Conservation (phyloP, 805 yeast species). For the Starmerella stigmatis region DNA sequence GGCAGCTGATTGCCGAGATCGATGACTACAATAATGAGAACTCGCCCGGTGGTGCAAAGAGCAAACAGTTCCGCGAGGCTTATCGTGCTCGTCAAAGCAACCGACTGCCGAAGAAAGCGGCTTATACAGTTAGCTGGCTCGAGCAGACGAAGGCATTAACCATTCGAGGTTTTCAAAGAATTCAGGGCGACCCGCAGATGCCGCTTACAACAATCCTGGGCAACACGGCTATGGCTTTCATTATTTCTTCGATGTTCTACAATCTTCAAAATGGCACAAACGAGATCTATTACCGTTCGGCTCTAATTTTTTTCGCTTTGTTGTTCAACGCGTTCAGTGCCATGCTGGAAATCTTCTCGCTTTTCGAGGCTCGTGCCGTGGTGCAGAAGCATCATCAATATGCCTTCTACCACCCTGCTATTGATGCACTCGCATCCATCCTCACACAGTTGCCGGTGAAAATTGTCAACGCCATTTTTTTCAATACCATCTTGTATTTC, state of each 20-base stretch:
- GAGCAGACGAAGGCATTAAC: slow-evolving; percentile 44
- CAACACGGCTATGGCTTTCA: slow-evolving; percentile 45
- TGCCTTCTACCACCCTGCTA: slow-evolving; percentile 62
- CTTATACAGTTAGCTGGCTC: slow-evolving; percentile 36
- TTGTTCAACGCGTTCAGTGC: slow-evolving; percentile 54
- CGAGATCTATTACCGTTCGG: slow-evolving; percentile 58
- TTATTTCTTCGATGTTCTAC: slow-evolving; percentile 54
- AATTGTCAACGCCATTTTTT: slow-evolving; percentile 36
- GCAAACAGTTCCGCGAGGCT: slow-evolving; percentile 34
- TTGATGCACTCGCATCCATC: slow-evolving; percentile 57
- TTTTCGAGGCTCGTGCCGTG: slow-evolving; percentile 47
- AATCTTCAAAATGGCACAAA: slow-evolving; percentile 40
- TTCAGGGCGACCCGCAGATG: slow-evolving; percentile 47
- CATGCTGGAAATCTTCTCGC: slow-evolving; percentile 43
- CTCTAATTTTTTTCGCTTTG: slow-evolving; percentile 49
- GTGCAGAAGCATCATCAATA: slow-evolving; percentile 61
- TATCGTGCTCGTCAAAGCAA: slow-evolving; percentile 34
- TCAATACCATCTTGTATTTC: slow-evolving; percentile 46
- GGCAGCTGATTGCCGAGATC: slow-evolving; percentile 37
- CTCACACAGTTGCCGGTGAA: slow-evolving; percentile 57
- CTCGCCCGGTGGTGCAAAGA: slow-evolving; percentile 27
- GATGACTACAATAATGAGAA: slow-evolving; percentile 33
- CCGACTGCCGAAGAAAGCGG: slow-evolving; percentile 33
- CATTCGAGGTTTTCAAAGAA: slow-evolving; percentile 45
- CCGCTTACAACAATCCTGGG: slow-evolving; percentile 39